Percentiles rank a stretch among this genome's conserved stretches.
These are phyloP conservation scores for Sporopachydermia lactativora DNA, from an alignment of 805 yeast species.

Conservation along the genomic window DNA sequence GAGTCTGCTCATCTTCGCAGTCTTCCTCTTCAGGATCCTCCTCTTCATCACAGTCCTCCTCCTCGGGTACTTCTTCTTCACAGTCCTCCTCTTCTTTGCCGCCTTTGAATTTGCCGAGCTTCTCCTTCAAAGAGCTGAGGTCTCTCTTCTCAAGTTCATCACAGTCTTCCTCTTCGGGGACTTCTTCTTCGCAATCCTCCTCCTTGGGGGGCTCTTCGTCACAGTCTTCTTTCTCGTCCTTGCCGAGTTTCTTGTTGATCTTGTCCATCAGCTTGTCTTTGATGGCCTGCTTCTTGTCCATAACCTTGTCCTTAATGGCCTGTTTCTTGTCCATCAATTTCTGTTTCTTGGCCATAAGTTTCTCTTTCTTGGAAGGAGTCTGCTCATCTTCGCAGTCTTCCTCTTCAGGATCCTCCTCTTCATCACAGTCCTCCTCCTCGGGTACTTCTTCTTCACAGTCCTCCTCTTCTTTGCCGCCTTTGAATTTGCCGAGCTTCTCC, in stretches of 20 bases:
- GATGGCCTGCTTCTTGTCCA: background rate
- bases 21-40: too few relatives aligned
- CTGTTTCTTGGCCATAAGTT: background rate
- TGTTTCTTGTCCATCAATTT: background rate
- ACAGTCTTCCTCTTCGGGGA: slow-evolving; percentile 6
- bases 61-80: slow-evolving; percentile 4
- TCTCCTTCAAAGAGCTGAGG: background rate
- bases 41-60: slow-evolving; percentile 7
- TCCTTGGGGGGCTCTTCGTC: slow-evolving; percentile 10
- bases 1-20: slow-evolving; percentile 5
- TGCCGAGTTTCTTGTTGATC: slow-evolving; percentile 3
- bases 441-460: background rate
- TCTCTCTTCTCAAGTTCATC: slow-evolving; percentile 8
- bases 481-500: background rate
- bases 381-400: background rate
- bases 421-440: slow-evolving; percentile 6
- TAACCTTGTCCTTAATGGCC: background rate
- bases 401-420: slow-evolving; percentile 9
- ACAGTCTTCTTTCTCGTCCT: slow-evolving; percentile 7
- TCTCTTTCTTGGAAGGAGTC: slow-evolving; percentile 4
- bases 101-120: slow-evolving; percentile 5
- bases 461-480: background rate
- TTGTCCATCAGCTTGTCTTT: slow-evolving; percentile 4
- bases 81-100: slow-evolving; percentile 11
- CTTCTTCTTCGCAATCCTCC: slow-evolving; percentile 7